phyloP scores from a whole-genome alignment of 768 basidiomycete genomes.

The Phaeotremella skinneri region DNA sequence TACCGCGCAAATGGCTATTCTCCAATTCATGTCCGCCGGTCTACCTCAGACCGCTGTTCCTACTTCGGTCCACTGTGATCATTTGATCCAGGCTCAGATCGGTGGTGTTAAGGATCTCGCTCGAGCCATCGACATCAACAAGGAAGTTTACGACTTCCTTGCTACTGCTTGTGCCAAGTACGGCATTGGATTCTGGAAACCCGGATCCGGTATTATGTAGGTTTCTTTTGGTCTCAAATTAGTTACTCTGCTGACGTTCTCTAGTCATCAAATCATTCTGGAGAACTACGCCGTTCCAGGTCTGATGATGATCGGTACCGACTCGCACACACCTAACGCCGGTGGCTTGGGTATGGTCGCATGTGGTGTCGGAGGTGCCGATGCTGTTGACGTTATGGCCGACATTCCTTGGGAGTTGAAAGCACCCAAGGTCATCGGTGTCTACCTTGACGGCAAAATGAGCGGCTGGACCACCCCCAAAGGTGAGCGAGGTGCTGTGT shows the following conservation, averaged over 20 bases:
- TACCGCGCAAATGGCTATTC: slow-evolving; percentile 76
- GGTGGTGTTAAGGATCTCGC: slow-evolving; percentile 91
- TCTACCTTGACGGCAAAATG: slow-evolving; percentile 92
- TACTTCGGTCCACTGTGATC: slow-evolving; percentile 98
- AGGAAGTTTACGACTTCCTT: slow-evolving; percentile 99
- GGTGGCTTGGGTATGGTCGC: slow-evolving; percentile 99
- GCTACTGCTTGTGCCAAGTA: slow-evolving; percentile 96
- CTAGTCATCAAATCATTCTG: slow-evolving; percentile 85
- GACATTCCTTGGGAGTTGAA: slow-evolving; percentile 98
- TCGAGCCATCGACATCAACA: slow-evolving; percentile 88
- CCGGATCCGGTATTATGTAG: slow-evolving; percentile 91
- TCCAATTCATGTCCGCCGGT: slow-evolving; percentile 99
- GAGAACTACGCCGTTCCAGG: slow-evolving; percentile 99
- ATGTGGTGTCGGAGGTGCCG: slow-evolving; percentile 98
- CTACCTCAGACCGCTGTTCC: slow-evolving; percentile 97
- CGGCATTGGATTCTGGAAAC: slow-evolving; percentile 99
- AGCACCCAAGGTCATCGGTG: slow-evolving; percentile 98
- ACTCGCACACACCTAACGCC: slow-evolving; percentile 98
- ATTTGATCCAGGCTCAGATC: slow-evolving; percentile 95
- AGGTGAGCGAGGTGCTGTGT: slow-evolving; percentile 57
- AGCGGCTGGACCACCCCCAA: slow-evolving; percentile 97
- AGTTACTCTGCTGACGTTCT: slow-evolving; percentile 1
- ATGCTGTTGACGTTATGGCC: slow-evolving; percentile 99
- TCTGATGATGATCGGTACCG: slow-evolving; percentile 99
- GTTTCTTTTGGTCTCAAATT: not conserved